Evolutionary conservation across 495 filamentous ascomycete genomes (phyloP), one percentile per base, ranked within the genome.

Genomic region (Hyaloscypha finlandica): DNA sequence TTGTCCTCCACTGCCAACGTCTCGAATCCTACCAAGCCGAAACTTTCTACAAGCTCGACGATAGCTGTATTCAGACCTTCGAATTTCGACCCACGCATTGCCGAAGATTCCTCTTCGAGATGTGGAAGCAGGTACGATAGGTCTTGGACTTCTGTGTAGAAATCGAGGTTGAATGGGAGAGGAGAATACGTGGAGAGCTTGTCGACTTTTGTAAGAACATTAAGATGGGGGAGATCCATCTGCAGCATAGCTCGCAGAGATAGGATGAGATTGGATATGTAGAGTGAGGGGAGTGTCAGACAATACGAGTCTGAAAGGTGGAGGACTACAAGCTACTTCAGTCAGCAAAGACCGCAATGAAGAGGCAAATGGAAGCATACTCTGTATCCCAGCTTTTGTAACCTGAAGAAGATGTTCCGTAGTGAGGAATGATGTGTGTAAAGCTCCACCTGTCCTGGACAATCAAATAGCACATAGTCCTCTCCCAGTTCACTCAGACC

Each of bases 121-220:
- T 89, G 81, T 0, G 94, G 93, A 8, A 95, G 83, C 20, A 99
- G 86, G 69, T 96, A 91, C 3, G 82, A 83, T 6, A 99, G 87
- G 65, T 97, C 92, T 77, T 98, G 92, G n/a, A 97, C 93, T 74
- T 99, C 95, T 61, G 95, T 97, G 78, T 98, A 99, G 76, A 88
- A 99, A 69, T 97, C 93, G 42, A 99, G 85, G 70, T 94, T 94
- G 82, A 99, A 97, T 0, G 93, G 91, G 0, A 98, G 86, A 9
- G 89, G 85, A 52, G 89, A 85, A 74, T 96, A 97, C 12, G 84
- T 80, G 12, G 80, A 66, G 35, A 98, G 80, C 68, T 95, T 96
- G 79, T 99, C 95, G 77, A 99, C 96, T 79, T 99, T 99, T 22
- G 93, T 97, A 30, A 99, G 84, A 64, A 98, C 91, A 76, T 99